These are phyloP conservation scores for Brasenia schreberi DNA, from an alignment of 164 flowering plant species.

Conservation along the genomic window DNA sequence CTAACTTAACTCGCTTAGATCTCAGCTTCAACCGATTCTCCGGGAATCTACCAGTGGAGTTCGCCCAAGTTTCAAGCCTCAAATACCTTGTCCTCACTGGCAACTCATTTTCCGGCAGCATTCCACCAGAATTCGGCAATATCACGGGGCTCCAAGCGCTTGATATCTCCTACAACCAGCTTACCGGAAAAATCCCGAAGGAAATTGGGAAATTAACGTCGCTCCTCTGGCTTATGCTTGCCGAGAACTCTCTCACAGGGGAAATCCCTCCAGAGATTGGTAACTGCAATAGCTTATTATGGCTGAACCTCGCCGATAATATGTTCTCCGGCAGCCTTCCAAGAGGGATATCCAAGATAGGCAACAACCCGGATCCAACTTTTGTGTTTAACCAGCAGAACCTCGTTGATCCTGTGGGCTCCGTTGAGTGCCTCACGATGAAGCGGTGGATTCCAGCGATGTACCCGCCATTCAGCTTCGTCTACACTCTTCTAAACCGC, in stretches of 20 bases:
- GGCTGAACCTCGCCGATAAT: slow-evolving; percentile 83
- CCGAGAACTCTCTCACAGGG: slow-evolving; percentile 48
- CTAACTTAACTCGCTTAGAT: slow-evolving; percentile 42
- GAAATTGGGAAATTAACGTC: slow-evolving; percentile 58
- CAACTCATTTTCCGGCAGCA: slow-evolving; percentile 46
- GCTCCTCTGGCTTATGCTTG: slow-evolving; percentile 86
- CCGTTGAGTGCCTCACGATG: slow-evolving; percentile 75
- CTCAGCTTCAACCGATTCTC: slow-evolving; percentile 68
- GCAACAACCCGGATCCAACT: slow-evolving; percentile 32
- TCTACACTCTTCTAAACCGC: slow-evolving; percentile 44
- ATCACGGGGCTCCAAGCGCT: slow-evolving; percentile 50
- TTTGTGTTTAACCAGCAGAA: slow-evolving; percentile 26
- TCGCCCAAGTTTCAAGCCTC: slow-evolving; percentile 40
- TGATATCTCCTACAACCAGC: slow-evolving; percentile 62
- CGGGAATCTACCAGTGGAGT: slow-evolving; percentile 44
- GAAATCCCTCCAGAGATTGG: slow-evolving; percentile 74
- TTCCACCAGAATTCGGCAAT: slow-evolving; percentile 63
- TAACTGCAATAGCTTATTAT: slow-evolving; percentile 67
- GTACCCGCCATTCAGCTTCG: slow-evolving; percentile 83
- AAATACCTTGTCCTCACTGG: slow-evolving; percentile 46
- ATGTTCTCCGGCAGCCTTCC: slow-evolving; percentile 50
- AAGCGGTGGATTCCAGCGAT: slow-evolving; percentile 84
- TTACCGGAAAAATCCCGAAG: slow-evolving; percentile 56
- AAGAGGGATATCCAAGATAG: slow-evolving; percentile 44
- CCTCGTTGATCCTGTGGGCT: slow-evolving; percentile 26